These are phyloP conservation scores for Colletotrichum costaricense DNA, from an alignment of 2,329 filamentous ascomycete species.

Conservation along the genomic window DNA sequence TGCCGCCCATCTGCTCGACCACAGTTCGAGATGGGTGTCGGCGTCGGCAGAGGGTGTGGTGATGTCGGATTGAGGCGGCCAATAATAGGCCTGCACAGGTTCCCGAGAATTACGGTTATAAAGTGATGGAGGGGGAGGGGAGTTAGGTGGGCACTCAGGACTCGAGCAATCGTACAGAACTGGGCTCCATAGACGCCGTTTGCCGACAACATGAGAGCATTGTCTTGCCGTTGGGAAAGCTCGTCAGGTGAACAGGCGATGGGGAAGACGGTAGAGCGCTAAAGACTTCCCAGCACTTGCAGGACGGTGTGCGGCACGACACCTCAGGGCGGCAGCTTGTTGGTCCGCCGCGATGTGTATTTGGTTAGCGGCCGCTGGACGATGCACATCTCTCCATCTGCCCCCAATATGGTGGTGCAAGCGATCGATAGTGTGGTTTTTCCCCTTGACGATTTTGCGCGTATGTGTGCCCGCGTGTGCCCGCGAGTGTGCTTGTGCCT, in stretches of 20 bases:
- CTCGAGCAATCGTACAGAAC: background rate
- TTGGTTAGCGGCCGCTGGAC: background rate
- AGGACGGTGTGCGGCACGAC: constrained; percentile 22
- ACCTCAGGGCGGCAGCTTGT: constrained; percentile 9
- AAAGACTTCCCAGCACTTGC: constrained; percentile 23
- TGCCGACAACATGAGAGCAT: background rate
- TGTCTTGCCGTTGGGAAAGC: background rate
- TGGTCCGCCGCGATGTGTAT: background rate
- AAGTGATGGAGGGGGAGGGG: background rate
- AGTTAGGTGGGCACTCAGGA: background rate
- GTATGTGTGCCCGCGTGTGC: too few relatives aligned
- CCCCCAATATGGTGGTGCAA: constrained; percentile 2
- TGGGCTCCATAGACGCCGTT: constrained; percentile 3
- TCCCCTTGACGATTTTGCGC: background rate
- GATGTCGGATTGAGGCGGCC: constrained; percentile 13
- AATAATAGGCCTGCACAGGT: constrained; percentile 2
- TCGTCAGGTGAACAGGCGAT: background rate
- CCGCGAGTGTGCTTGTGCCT: background rate
- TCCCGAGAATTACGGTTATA: background rate
- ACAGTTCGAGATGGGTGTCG: background rate
- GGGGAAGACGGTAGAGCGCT: constrained; percentile 1
- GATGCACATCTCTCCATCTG: background rate
- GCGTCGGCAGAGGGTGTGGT: constrained; percentile 30
- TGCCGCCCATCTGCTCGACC: constrained; percentile 19
- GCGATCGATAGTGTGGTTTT: constrained; percentile 13